Conservation (phyloP, 1,139 yeast genomes). For the Geotrichum citri-aurantii region DNA sequence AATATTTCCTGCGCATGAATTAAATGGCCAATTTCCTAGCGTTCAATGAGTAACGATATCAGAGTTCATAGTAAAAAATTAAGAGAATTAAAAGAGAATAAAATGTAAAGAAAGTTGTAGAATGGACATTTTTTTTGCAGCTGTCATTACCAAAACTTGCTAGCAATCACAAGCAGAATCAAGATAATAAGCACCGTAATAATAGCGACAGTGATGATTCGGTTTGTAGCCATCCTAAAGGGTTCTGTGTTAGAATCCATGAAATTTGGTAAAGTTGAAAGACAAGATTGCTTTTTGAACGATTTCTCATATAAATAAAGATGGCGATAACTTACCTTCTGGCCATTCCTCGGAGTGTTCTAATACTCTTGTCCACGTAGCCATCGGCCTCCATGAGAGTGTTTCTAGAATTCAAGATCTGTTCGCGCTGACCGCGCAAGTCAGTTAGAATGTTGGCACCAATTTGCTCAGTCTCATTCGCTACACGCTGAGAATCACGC, state of each 20-base stretch:
- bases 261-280: not conserved
- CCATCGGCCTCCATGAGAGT: conserved; percentile 86
- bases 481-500: conserved; percentile 82
- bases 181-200: conserved; percentile 80
- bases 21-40: not conserved
- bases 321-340: conserved; percentile 39
- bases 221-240: conserved; percentile 80
- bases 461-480: conserved; percentile 84
- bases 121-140: not conserved
- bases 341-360: conserved; percentile 87
- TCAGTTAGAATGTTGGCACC: conserved; percentile 91
- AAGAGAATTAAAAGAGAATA: not conserved
- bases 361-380: conserved; percentile 83
- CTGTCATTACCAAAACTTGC: conserved; percentile 62
- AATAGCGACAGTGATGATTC: conserved; percentile 89
- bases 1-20: too few species aligned
- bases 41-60: not conserved
- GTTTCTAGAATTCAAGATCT: conserved; percentile 74
- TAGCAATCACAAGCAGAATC: conserved; percentile 77
- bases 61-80: not conserved
- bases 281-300: not conserved
- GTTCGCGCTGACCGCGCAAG: conserved; percentile 89
- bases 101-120: not conserved
- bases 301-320: not conserved
- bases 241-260: conserved; percentile 2